Evolutionary conservation across 2,329 filamentous ascomycete genomes (phyloP), one percentile per base, ranked within the genome.

Genomic region (Xylariaceae sp.): DNA sequence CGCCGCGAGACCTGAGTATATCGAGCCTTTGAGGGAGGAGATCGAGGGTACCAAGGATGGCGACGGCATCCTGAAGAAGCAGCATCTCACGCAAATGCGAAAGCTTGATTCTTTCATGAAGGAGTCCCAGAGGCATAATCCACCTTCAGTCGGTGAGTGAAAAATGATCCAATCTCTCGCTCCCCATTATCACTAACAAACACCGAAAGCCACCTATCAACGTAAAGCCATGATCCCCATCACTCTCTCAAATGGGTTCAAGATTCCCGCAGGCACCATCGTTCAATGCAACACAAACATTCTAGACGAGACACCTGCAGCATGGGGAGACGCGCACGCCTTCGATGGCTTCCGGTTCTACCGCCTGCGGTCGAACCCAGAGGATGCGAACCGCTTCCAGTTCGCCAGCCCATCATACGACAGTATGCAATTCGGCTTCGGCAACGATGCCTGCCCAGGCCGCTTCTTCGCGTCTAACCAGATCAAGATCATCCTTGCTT

Each of bases 11-110:
- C 71, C 68, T 0, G 70, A 76, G 52, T 70, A 68, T 50, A 55
- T 73, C 21, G 63, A 71, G 23, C 64, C 66, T 3, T 54, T 74
- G 19, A 64, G 71, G 8, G 56, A 68, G 19, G 72, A 75, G 52
- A 69, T 71, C 19, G 56, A 54, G 16, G 53, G 54, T 4, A 56
- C 59, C 4, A 59, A 55, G 8, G 52, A 50, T 16, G 60, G 48
- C 44, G 53, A 56, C 17, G 54, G 55, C 2, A 29, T 47, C 5
- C 52, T 59, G 4, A 53, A 53, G 21, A 63, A 62, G 39, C 58
- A 56, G 22, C 58, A 62, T 33, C 51, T 65, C 10, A 58, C 53
- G 1, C 58, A 62, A 22, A 56, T 68, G 47, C 57, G 51, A 36
- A 65, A 62, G 45, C 42, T 68, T 6, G 65, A 70, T 45, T 67